A percentile compares a stretch with the other conserved stretches of the same genome.
Evolutionary conservation across 768 basidiomycete genomes (phyloP).

Genomic region (Saitozyma podzolica): DNA sequence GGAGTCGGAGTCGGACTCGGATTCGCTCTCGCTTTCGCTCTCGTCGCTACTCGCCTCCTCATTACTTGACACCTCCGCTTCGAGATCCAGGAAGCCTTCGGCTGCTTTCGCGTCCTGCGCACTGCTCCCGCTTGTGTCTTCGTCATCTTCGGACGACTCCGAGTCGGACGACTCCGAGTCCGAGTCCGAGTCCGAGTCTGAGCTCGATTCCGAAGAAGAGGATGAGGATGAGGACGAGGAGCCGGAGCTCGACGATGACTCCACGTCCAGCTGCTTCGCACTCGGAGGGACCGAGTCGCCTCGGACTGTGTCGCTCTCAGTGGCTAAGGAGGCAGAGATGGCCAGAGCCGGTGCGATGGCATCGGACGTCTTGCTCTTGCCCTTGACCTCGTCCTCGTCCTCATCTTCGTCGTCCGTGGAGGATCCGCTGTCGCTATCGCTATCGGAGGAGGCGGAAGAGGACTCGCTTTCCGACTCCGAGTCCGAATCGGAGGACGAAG

Average conservation of each 20-base stretch:
- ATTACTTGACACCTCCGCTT: constrained; percentile 20
- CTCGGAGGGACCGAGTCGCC: no score
- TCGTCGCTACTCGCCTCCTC: constrained; percentile 4
- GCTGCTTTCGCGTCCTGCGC: constrained; percentile 15
- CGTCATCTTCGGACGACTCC: constrained; percentile 8
- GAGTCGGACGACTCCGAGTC: constrained; percentile 18
- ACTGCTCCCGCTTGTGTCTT: neutral
- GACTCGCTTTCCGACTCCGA: constrained; percentile 29
- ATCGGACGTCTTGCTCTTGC: neutral
- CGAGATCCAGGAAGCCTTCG: constrained; percentile 27
- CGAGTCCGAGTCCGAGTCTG: constrained; percentile 17
- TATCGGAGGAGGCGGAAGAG: neutral
- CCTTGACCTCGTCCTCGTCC: neutral
- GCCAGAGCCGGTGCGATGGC: no score
- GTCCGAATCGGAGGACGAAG: constrained; percentile 25
- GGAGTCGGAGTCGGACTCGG: no score
- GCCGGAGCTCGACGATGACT: no score
- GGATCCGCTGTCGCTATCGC: neutral
- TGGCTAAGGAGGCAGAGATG: no score
- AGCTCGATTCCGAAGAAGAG: constrained; percentile 18
- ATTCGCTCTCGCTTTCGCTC: constrained; percentile 10
- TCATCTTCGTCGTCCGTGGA: neutral
- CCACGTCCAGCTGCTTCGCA: no score
- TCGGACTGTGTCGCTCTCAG: no score
- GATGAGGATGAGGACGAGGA: constrained; percentile 23